Evolutionary conservation across 1,284 basidiomycete genomes (phyloP), one percentile per base, ranked within the genome.

Genomic region (Ganoderma resinaceum): DNA sequence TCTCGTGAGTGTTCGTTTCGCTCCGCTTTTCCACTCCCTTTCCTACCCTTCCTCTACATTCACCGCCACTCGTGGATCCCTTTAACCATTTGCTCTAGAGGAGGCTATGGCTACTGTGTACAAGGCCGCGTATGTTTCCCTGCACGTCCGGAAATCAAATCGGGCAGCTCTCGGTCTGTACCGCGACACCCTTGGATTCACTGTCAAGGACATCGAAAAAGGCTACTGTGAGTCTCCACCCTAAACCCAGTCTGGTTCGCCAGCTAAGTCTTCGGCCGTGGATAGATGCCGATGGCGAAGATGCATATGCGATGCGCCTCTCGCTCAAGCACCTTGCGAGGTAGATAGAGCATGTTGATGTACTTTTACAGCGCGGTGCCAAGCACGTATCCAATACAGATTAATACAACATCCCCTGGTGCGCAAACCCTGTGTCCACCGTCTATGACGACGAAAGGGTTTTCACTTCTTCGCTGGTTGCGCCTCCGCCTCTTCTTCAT

Each of bases 281-380:
- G n/a, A 42, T 72, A 96, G 95, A 97, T 82, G 95, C 94, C 4
- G 95, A 97, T 76, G 95, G 95, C 11, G 95, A 97, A 81, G 95
- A 97, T 74, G 95, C 96, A 42, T 96, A 94, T 76, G 91, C 93
- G 2, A 97, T 97, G 95, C 87, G 89, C 49, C 85, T 94, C 61
- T 84, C 84, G 4, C 81, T 94, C 67, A 85, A 87, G 71, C 72
- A 79, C 49, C 68, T 76, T 12, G 73, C 75, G 29, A 68, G 75
- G 71, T 78, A 70, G 61, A 67, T 68, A 69, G 14, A 58, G 55
- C 55, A 58, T 42, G 43, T 55, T n/a, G 61, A 64, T 68, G 69
- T 66, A 63, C 62, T 60, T 16, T 38, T 67, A 65, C 71, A 69
- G 63, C 67, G 43, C 63, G 49, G 58, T 64, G 40, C 37, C 12